Base-by-base conservation (phyloP, 1,139 yeast species). In the Magnusiomyces fungicola region DNA sequence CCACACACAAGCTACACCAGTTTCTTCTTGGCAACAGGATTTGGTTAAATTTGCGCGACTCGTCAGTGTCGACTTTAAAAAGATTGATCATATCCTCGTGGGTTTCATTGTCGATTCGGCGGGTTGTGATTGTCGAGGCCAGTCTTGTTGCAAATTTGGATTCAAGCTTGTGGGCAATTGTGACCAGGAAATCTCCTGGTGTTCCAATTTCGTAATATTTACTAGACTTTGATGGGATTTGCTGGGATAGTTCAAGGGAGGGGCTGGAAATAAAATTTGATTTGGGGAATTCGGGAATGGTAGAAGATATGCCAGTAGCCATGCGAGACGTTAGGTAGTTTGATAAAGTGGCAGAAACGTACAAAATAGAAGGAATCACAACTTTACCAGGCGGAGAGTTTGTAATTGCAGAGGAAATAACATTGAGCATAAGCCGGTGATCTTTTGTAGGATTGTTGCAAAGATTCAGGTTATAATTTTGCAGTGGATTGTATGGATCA, bases 361-460 rank as follows among this genome's bases (percentile, higher is more conserved):
- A 18, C 23, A 34, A 18, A 3, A n/a, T 5, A 34, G 38, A 5
- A 18, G 38, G 38, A n/a, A 34, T n/a, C 16, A 19, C 23, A 16
- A 18, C 79, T 1, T 96, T 7, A 34, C 23, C 96, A 2, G 97
- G 97, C 12, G 98, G 96, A 0, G 94, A 81, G 66, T 90, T 90
- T 42, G 84, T 81, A 53, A 90, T 88, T 2, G 97, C 97, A 10
- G 95, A 85, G 19, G 94, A 81, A 46, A 87, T 82, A 33, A 92
- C 79, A 63, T 90, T 92, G 64, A 87, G 77, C 64, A 92, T 81
- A 55, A 88, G 75, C 52, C 94, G 70, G 29, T 85, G 83, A 65
- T 90, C 97, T 29, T 69, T 62, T n/a, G n/a, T n/a, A n/a, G n/a
- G n/a, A n/a, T n/a, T n/a, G n/a, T n/a, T n/a, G n/a, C n/a, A n/a